Evolutionary conservation across 129 eudicot genomes (phyloP).

Genomic region (Scalesia atractyloides): DNA sequence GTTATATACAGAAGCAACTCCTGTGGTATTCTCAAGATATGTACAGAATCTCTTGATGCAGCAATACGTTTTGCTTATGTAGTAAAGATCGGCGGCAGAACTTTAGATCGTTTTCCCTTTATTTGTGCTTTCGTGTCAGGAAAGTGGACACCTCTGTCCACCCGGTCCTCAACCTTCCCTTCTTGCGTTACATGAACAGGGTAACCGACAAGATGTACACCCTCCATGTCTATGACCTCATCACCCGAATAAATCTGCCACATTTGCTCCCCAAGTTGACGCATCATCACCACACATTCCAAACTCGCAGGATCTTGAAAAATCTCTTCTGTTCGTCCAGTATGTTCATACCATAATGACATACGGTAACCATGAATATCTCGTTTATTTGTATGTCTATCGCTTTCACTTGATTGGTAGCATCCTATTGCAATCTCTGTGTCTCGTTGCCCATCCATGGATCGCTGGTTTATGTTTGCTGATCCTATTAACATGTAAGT

Average conservation of each 20-base stretch:
- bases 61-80: slow-evolving; percentile 42
- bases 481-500: slow-evolving; percentile 84
- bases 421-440: slow-evolving; percentile 95
- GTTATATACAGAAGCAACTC: slow-evolving; percentile 1
- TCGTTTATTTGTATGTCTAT: slow-evolving; percentile 23
- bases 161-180: slow-evolving; percentile 59
- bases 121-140: slow-evolving; percentile 79
- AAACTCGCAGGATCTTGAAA: slow-evolving; percentile 57
- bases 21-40: not conserved
- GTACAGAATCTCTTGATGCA: not conserved
- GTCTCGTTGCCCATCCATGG: slow-evolving; percentile 96
- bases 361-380: slow-evolving; percentile 67
- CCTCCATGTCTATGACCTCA: slow-evolving; percentile 77
- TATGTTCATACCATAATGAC: slow-evolving; percentile 94
- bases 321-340: slow-evolving; percentile 51
- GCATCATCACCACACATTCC: slow-evolving; percentile 59
- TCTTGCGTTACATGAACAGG: slow-evolving; percentile 62
- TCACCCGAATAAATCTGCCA: slow-evolving; percentile 71
- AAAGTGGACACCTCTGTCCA: slow-evolving; percentile 42
- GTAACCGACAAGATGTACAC: slow-evolving; percentile 77
- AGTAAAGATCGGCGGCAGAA: slow-evolving; percentile 73
- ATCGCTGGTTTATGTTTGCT: slow-evolving; percentile 89
- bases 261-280: slow-evolving; percentile 63
- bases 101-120: slow-evolving; percentile 68
- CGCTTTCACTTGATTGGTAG: slow-evolving; percentile 55